phyloP scores from a whole-genome alignment of 352 stramenopile genomes.

The Pythium rhizo-oryzae region DNA sequence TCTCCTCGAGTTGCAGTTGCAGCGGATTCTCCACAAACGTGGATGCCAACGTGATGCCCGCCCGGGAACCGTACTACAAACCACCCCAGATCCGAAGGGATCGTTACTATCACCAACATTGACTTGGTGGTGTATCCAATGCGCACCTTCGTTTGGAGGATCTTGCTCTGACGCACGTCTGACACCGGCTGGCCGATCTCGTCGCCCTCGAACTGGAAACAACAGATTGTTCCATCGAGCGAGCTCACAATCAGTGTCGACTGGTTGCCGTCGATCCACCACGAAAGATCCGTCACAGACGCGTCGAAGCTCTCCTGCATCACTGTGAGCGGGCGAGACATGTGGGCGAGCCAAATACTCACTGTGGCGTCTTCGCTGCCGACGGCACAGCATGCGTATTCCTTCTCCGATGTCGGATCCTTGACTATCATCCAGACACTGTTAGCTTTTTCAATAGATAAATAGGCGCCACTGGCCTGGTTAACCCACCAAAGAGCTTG shows the following conservation, averaged over 20 bases:
- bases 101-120: background rate
- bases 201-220: slow-evolving; percentile 68
- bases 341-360: slow-evolving; percentile 85
- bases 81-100: background rate
- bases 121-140: background rate
- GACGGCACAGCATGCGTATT: slow-evolving; percentile 85
- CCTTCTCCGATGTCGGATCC: slow-evolving; percentile 59
- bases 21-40: slow-evolving; percentile 82
- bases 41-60: slow-evolving; percentile 77
- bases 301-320: slow-evolving; percentile 87
- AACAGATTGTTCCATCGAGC: slow-evolving; percentile 84
- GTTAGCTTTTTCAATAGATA: background rate
- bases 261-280: slow-evolving; percentile 43
- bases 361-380: slow-evolving; percentile 84
- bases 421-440: slow-evolving; percentile 39
- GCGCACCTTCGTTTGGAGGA: slow-evolving; percentile 75
- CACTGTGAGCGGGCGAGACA: slow-evolving; percentile 72
- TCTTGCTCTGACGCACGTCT: slow-evolving; percentile 72
- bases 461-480: background rate
- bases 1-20: slow-evolving; percentile 81
- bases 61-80: slow-evolving; percentile 78
- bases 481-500: slow-evolving; percentile 60
- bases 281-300: slow-evolving; percentile 81
- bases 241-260: slow-evolving; percentile 75
- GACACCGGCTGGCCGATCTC: slow-evolving; percentile 78